Evolutionary conservation across 2,329 filamentous ascomycete species (phyloP), one percentile per base, ranked within the genome.

Genomic region (Curvularia sp.): DNA sequence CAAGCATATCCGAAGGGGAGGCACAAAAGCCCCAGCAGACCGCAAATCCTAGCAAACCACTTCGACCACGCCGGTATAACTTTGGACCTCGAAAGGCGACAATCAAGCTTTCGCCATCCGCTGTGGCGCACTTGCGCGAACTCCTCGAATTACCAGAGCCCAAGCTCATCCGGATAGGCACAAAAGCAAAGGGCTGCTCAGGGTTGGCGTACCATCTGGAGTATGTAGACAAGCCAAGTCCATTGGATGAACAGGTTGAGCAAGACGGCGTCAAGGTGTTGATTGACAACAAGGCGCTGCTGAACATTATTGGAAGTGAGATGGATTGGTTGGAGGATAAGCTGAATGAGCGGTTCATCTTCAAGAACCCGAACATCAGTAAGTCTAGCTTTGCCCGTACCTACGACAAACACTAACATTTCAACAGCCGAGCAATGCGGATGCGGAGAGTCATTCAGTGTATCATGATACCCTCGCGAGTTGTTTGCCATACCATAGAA

Each of bases 311-410:
- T 70, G 95, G 95, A 5, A 97, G 91, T 74, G 94, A 98, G 80
- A 99, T 99, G 95, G 95, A 99, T 75, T 99, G 94, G 93, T 85
- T 94, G 10, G 93, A 98, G 79, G 95, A 98, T 71, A 97, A 96
- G 81, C 81, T 99, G 64, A 96, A 90, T 76, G 86, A 93, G 78
- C 85, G 91, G 65, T 99, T 99, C 78, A 88, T 97, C 50, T 99
- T 99, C 80, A 89, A 87, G 75, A 99, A 99, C 77, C 95, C 95
- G 2, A 99, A 99, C 74, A 98, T 98, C 75, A 99, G 93, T 97
- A 82, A 86, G 93, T 88, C 26, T 18, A 2, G 9, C n/a, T 9
- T 8, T 39, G 8, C 5, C 4, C 18, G 9, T 18, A 7, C 10
- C 5, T 31, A 12, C n/a, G 26, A 31, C 41, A 12, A 52, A 38